Percentiles rank a stretch among this genome's conserved stretches.
phyloP scores from a whole-genome alignment of 352 stramenopile species.

The Phytophthora megakarya region DNA sequence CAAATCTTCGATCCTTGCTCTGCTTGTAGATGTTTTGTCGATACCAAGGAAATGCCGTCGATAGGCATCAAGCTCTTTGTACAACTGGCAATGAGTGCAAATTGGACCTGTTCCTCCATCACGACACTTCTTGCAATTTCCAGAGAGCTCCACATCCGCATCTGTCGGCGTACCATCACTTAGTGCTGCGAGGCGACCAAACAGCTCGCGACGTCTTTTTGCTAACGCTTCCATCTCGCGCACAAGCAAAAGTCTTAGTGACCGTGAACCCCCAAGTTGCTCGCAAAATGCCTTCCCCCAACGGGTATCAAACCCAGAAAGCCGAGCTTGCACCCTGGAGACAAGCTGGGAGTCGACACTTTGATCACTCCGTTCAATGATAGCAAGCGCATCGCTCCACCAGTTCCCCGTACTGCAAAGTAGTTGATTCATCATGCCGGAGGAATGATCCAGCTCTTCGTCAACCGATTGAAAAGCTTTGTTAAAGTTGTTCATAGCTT shows the following conservation, averaged over 20 bases:
- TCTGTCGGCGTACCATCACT: slow-evolving; percentile 45
- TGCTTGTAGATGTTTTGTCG: slow-evolving; percentile 36
- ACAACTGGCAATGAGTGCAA: slow-evolving; percentile 71
- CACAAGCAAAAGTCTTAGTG: slow-evolving; percentile 56
- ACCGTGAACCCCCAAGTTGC: slow-evolving; percentile 48
- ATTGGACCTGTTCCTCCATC: slow-evolving; percentile 57
- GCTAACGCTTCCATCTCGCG: slow-evolving; percentile 53
- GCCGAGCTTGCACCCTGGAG: slow-evolving; percentile 50
- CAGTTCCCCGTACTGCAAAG: slow-evolving; percentile 49
- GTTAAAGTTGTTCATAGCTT: slow-evolving; percentile 30
- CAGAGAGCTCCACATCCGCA: slow-evolving; percentile 59
- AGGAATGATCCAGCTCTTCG: slow-evolving; percentile 1
- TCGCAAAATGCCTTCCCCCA: slow-evolving; percentile 53
- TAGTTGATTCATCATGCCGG: slow-evolving; percentile 15
- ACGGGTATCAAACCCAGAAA: slow-evolving; percentile 46
- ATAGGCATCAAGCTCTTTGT: slow-evolving; percentile 66
- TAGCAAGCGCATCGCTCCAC: slow-evolving; percentile 53
- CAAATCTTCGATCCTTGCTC: slow-evolving; percentile 12
- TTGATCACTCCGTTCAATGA: slow-evolving; percentile 34
- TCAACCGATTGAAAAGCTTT: slow-evolving; percentile 14
- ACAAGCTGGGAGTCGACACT: slow-evolving; percentile 36
- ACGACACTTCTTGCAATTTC: slow-evolving; percentile 70
- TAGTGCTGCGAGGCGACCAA: slow-evolving; percentile 42
- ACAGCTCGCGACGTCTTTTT: slow-evolving; percentile 40
- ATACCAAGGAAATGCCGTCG: slow-evolving; percentile 61